Conservation (phyloP, 768 basidiomycete genomes). For the Auricularia heimuer region DNA sequence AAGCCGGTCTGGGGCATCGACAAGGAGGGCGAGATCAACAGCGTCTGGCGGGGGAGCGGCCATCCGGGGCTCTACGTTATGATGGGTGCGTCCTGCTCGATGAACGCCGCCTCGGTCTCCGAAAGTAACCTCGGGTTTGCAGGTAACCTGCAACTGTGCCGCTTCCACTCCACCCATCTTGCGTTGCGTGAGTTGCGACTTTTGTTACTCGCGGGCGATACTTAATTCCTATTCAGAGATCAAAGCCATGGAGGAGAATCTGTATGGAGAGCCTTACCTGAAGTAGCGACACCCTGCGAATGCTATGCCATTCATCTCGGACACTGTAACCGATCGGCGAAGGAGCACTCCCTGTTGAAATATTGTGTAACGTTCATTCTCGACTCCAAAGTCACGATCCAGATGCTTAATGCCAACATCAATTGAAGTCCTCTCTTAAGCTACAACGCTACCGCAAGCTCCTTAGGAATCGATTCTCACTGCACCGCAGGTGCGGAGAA, state of each 20-base stretch:
- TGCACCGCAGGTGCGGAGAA: too few species aligned
- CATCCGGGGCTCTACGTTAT: conserved; percentile 46
- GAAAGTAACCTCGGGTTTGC: neutral
- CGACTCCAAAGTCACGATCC: too few species aligned
- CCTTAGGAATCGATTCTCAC: too few species aligned
- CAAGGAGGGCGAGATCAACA: conserved; percentile 51
- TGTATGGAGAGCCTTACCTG: conserved; percentile 17
- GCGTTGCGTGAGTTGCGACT: conserved; percentile 46
- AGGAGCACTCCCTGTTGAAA: too few species aligned
- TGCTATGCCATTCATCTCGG: too few species aligned
- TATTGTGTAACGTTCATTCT: too few species aligned
- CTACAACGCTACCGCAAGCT: too few species aligned
- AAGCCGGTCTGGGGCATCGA: conserved; percentile 57
- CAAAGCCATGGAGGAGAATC: conserved; percentile 50
- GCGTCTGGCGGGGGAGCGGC: conserved; percentile 41
- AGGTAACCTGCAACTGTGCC: conserved; percentile 50
- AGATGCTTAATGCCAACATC: too few species aligned
- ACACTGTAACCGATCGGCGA: too few species aligned
- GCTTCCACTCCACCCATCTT: conserved; percentile 60
- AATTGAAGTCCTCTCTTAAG: too few species aligned
- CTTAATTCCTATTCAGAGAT: conserved; percentile 38
- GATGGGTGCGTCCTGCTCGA: conserved; percentile 6
- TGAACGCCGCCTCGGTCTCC: too few species aligned
- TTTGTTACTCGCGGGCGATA: conserved; percentile 3
- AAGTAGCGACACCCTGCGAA: neutral